A percentile compares a stretch with the other conserved stretches of the same genome.
Conservation (phyloP, 2,329 filamentous ascomycete genomes). For the Cercospora citrullina region DNA sequence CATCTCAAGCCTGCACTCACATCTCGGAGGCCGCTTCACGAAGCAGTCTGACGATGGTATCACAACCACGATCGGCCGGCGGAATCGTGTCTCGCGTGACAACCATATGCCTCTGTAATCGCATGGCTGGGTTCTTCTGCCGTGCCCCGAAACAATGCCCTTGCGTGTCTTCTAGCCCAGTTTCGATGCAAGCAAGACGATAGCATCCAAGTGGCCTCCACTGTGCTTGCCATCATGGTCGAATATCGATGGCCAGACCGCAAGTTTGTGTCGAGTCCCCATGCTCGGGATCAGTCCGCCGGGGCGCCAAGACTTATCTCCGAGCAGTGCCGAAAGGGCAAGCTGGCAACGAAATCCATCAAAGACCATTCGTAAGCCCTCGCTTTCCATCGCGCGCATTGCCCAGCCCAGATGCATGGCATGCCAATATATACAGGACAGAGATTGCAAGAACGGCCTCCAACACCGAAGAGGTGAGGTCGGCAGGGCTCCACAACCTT, state of each 20-base stretch:
- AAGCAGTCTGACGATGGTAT: not conserved
- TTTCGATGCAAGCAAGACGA: not conserved
- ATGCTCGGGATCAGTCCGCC: not conserved
- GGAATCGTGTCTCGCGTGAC: not conserved
- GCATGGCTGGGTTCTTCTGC: not conserved
- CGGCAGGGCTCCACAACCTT: not conserved
- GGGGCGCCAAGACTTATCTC: not conserved
- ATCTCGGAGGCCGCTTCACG: not conserved
- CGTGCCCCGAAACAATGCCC: not conserved
- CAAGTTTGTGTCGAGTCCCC: not conserved
- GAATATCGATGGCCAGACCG: not conserved
- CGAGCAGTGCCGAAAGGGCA: not conserved
- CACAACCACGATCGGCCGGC: not conserved
- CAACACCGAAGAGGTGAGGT: constrained; percentile 9
- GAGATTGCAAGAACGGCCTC: not conserved
- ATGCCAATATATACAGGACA: not conserved
- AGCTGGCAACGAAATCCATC: not conserved
- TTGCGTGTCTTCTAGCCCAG: not conserved
- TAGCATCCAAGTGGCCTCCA: not conserved
- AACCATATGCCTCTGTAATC: not conserved
- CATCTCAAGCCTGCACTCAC: not conserved
- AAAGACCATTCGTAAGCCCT: not conserved
- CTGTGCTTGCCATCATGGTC: not conserved
- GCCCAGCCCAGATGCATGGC: not conserved
- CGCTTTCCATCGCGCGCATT: not conserved